Evolutionary conservation across 1,284 basidiomycete genomes (phyloP), one percentile per base, ranked within the genome.

Genomic region (Ustilago cynodontis): DNA sequence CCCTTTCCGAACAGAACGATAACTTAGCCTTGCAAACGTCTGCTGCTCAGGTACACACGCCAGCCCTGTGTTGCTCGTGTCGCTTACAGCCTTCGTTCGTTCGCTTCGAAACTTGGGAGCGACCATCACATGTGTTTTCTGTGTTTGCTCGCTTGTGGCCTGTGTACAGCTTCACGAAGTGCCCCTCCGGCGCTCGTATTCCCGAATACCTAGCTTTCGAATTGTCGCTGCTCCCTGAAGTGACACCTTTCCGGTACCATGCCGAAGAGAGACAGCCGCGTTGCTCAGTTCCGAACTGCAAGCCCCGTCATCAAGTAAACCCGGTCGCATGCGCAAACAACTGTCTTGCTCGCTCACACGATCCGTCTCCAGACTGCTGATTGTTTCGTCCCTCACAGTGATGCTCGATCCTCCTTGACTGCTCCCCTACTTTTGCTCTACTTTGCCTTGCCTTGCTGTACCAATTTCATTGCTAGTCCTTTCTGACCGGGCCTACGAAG

Each of bases 341-440:
- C 5, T 51, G 49, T 31, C 28, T 18, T 51, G 49, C 49, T 51
- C 49, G 49, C 49, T 51, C 49, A 51, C 49, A 51, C 49, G 49
- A 51, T 51, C 6, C 29, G 49, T 28, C 45, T 20, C 37, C 18
- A 16, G 6, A 7, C 13, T n/a, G 37, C 37, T n/a, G n/a, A n/a
- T n/a, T n/a, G n/a, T n/a, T n/a, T n/a, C n/a, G n/a, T 16, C 18
- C 37, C 37, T 39, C 37, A 39, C 18, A 16, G 37, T 16, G 18
- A 16, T 39, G 13, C 37, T 16, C 37, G 6, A 43, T 18, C 3
- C 41, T 22, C 20, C 41, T 43, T 5, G 11, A 6, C 5, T 20
- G 41, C 41, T 43, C 20, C 41, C n/a, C n/a, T 9, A 7, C n/a
- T 20, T n/a, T 43, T 43, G 41, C 11, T n/a, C n/a, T n/a, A n/a